Conservation (phyloP, 2,329 filamentous ascomycete species). For the Colletotrichum tabaci region DNA sequence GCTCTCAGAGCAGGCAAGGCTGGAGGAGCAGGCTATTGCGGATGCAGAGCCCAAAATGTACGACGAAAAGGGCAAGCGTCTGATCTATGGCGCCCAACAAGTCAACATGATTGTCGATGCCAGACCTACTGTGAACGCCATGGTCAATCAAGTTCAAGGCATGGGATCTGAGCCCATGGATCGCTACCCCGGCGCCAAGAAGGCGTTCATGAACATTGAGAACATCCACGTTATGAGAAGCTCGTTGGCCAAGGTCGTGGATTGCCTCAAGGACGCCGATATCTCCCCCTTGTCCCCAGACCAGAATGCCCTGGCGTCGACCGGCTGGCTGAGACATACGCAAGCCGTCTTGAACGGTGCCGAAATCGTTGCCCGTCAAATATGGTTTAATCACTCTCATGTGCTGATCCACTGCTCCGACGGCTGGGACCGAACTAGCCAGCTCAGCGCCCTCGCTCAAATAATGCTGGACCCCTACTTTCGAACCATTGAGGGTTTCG, state of each 20-base stretch:
- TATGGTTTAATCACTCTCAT: constrained; percentile 94
- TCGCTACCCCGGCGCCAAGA: constrained; percentile 92
- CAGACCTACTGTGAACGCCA: constrained; percentile 92
- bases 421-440: constrained; percentile 97
- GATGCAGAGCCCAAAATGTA: constrained; percentile 62
- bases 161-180: constrained; percentile 98
- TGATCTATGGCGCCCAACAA: constrained; percentile 92
- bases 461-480: constrained; percentile 97
- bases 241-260: constrained; percentile 88
- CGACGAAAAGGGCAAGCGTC: constrained; percentile 73
- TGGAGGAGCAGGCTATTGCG: constrained; percentile 78
- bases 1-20: constrained; percentile 73
- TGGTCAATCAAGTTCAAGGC: constrained; percentile 93
- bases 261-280: constrained; percentile 93
- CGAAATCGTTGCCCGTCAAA: constrained; percentile 85
- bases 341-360: constrained; percentile 87
- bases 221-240: constrained; percentile 99
- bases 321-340: constrained; percentile 93
- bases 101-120: constrained; percentile 97
- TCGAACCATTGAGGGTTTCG: constrained; percentile 93
- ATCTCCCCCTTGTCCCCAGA: constrained; percentile 87
- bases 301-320: constrained; percentile 84
- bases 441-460: constrained; percentile 92
- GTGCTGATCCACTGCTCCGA: constrained; percentile 98
- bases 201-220: constrained; percentile 94